Base-by-base conservation (phyloP, 1,284 basidiomycete genomes). In the Rhodotorula glutinis region DNA sequence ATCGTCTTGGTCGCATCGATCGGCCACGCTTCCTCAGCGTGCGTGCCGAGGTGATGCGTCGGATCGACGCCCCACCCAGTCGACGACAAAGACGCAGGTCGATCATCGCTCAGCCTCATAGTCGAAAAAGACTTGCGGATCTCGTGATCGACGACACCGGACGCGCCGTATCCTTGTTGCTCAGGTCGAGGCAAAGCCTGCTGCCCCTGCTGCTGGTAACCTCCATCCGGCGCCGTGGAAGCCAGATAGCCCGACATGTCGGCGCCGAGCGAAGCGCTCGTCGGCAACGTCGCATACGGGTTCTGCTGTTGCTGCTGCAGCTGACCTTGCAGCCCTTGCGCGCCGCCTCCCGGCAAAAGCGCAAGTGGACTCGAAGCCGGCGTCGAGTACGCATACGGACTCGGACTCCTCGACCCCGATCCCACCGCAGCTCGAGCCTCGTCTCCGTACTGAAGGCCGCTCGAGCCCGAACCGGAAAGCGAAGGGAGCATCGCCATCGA, bases 101-200 rank as follows among this genome's bases (percentile, higher is more conserved):
- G 23, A 23, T 13, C 46, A 21, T 47, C n/a, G 46, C n/a, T 21
- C 23, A 47, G 8, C n/a, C 46, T 9, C 46, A 25, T 47, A 3
- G 46, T 47, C 46, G 46, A 47, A n/a, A 47, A 47, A 19, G 46
- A 47, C 46, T 47, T 47, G 46, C 46, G 46, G 46, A 47, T 47
- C 46, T 11, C 46, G 46, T 47, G n/a, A 19, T 38, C 33, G 33
- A 38, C 33, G 33, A 38, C 33, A 11, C 33, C 33, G 7, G 33
- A 38, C 5, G 33, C 33, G 11, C 11, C 33, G 33, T 5, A 38
- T 11, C 33, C 33, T 11, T 7, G 33, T 38, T 5, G 33, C 33
- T 38, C 33, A 7, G 33, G 33, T 38, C 33, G 23, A 19, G 46
- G 46, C 46, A n/a, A n/a, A 23, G 13, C 46, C 1, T n/a, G 7